These are phyloP conservation scores for Spergularia bocconei DNA, from an alignment of 148 eudicot genomes.

Conservation along the genomic window DNA sequence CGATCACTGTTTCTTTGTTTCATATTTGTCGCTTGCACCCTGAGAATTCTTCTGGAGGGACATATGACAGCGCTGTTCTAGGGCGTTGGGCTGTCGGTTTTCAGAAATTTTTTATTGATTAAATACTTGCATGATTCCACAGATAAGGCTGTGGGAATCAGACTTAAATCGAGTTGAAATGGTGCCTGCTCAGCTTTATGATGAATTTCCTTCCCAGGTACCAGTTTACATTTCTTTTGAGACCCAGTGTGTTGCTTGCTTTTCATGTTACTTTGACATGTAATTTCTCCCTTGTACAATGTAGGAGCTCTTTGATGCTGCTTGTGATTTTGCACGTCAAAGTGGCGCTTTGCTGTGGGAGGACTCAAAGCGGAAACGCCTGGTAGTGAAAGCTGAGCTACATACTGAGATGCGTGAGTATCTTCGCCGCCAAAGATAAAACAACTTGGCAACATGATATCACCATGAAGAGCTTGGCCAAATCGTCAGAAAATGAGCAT, in stretches of 20 bases:
- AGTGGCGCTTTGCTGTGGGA: constrained; percentile 72
- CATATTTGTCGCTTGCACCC: neutral
- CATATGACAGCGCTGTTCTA: neutral
- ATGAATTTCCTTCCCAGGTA: constrained; percentile 74
- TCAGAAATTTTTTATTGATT: constrained; percentile 4
- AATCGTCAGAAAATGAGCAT: no score
- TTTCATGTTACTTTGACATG: neutral
- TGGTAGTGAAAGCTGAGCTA: constrained; percentile 69
- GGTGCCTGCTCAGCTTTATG: constrained; percentile 64
- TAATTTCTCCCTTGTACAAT: constrained; percentile 7
- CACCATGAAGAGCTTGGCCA: neutral
- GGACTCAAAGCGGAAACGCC: constrained; percentile 63
- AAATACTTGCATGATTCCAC: constrained; percentile 24
- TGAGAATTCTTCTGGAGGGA: no score
- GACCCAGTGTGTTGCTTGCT: neutral
- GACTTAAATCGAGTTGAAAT: constrained; percentile 85
- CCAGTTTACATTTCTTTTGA: neutral
- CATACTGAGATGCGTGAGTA: constrained; percentile 62
- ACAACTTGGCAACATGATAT: neutral
- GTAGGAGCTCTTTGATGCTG: constrained; percentile 84
- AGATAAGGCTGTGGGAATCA: constrained; percentile 96
- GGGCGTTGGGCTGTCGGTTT: neutral
- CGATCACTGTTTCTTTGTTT: neutral
- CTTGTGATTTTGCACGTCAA: constrained; percentile 84
- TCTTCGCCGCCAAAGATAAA: constrained; percentile 50